A percentile compares a stretch with the other conserved stretches of the same genome.
These are phyloP conservation scores for Anaeramoeba ignava DNA, from an alignment of 78 protist genomes.

Conservation along the genomic window DNA sequence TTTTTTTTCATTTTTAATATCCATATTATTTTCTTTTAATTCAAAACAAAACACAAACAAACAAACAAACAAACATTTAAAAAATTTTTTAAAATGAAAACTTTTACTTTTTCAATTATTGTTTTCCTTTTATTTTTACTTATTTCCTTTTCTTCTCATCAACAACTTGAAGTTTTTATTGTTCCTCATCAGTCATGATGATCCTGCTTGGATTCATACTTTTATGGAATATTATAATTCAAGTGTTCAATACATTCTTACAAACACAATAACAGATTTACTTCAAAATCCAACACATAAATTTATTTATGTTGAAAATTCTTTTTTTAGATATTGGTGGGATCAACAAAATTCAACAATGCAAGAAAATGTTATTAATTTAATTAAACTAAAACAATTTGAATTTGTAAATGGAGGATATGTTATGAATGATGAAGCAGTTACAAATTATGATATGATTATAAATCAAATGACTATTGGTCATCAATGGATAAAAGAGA, in stretches of 20 bases:
- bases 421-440: neutral
- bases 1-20: too few species aligned
- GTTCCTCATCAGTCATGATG: neutral
- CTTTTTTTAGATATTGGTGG: neutral
- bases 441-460: neutral
- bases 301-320: neutral
- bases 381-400: neutral
- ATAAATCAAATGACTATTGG: neutral
- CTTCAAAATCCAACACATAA: neutral
- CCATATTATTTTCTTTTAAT: too few species aligned
- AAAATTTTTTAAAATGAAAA: too few species aligned
- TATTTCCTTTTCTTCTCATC: too few species aligned
- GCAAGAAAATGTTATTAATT: neutral
- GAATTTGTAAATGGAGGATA: neutral
- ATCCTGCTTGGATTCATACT: neutral
- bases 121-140: too few species aligned
- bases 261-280: neutral
- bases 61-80: too few species aligned
- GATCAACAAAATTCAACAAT: neutral
- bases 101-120: too few species aligned
- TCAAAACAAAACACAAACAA: too few species aligned
- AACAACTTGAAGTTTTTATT: neutral
- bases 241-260: neutral
- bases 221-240: neutral
- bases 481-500: neutral